phyloP scores from a whole-genome alignment of 345 rosid genomes.

The Corchorus capsularis region DNA sequence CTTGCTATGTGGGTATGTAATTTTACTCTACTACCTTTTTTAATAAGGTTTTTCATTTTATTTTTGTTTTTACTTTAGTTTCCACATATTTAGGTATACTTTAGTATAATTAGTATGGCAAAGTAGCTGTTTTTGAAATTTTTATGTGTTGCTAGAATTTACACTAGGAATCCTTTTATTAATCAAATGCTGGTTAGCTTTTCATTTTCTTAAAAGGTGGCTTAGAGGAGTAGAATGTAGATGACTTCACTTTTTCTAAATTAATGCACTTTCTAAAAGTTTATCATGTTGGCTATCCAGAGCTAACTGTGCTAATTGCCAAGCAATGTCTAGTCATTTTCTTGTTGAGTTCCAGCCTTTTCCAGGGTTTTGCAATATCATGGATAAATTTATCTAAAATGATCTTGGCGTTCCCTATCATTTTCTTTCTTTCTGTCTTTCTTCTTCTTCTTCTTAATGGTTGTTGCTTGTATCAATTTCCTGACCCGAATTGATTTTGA shows the following conservation, averaged over 20 bases:
- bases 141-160: not conserved
- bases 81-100: too few relatives aligned
- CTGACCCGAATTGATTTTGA: constrained; percentile 11
- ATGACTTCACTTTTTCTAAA: not conserved
- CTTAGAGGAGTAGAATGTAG: not conserved
- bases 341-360: not conserved
- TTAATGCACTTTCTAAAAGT: not conserved
- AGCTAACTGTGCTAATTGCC: not conserved
- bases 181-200: not conserved
- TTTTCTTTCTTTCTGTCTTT: not conserved
- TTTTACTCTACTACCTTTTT: not conserved
- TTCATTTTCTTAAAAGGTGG: not conserved
- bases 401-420: not conserved
- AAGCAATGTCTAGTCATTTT: not conserved
- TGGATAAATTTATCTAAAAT: not conserved
- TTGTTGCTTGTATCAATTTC: constrained; percentile 2
- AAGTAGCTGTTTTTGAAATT: not conserved
- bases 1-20: constrained; percentile 95
- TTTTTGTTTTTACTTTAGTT: not conserved
- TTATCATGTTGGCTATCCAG: not conserved
- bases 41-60: too few relatives aligned
- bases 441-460: too few relatives aligned
- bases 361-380: not conserved
- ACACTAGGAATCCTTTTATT: not conserved
- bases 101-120: too few relatives aligned